Percentiles rank a stretch among this genome's conserved stretches.
Conservation (phyloP, 2,329 filamentous ascomycete genomes). For the Fragosphaeria purpurea region DNA sequence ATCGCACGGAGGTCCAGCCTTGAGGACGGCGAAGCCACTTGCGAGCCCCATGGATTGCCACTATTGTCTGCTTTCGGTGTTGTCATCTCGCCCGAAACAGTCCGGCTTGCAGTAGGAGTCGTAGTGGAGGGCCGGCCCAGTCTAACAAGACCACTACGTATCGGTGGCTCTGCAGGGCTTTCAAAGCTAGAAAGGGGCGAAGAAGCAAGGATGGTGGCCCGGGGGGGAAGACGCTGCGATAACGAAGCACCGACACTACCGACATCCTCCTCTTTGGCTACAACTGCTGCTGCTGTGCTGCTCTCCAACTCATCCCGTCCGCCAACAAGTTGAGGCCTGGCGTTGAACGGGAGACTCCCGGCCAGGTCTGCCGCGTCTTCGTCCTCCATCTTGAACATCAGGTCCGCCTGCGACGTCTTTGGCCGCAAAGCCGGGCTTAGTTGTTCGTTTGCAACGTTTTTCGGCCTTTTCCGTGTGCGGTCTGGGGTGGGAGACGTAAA, state of each 20-base stretch:
- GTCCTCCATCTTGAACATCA: conserved; percentile 94
- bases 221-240: background rate
- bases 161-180: background rate
- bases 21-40: conserved; percentile 38
- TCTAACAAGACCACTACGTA: background rate
- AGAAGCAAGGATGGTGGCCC: background rate
- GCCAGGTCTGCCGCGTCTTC: conserved; percentile 36
- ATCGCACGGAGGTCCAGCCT: conserved; percentile 71
- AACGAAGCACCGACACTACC: background rate
- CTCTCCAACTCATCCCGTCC: background rate
- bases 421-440: conserved; percentile 59
- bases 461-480: conserved; percentile 36
- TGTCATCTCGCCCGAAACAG: background rate
- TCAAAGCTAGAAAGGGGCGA: background rate
- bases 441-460: conserved; percentile 39
- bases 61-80: background rate
- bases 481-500: conserved; percentile 30
- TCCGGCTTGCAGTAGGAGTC: background rate
- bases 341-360: conserved; percentile 17
- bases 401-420: conserved; percentile 59
- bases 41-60: conserved; percentile 38
- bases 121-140: background rate
- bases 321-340: background rate
- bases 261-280: background rate
- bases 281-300: too few relatives aligned